These are phyloP conservation scores for Lentinula sp. DNA, from an alignment of 768 basidiomycete species.

Conservation along the genomic window DNA sequence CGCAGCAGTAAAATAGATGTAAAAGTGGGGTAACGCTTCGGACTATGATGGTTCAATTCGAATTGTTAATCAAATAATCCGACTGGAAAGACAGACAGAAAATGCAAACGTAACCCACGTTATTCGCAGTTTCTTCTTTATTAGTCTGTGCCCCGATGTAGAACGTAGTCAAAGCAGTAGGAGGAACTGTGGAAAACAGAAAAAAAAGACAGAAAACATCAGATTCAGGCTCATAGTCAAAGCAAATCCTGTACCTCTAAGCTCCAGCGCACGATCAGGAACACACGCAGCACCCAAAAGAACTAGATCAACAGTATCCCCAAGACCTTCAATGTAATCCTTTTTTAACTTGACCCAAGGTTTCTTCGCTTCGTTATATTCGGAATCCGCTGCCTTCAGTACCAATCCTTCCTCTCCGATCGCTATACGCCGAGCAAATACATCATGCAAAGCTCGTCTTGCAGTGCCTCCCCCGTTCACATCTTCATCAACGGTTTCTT, in stretches of 20 bases:
- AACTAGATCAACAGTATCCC: constrained; percentile 76
- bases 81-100: background rate
- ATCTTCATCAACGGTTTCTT: constrained; percentile 12
- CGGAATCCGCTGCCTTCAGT: constrained; percentile 65
- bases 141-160: constrained; percentile 68
- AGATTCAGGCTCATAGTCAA: background rate
- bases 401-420: constrained; percentile 66
- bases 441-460: constrained; percentile 23
- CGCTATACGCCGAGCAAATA: constrained; percentile 49
- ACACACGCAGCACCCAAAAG: constrained; percentile 79
- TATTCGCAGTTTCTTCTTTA: constrained; percentile 25
- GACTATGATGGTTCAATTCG: constrained; percentile 24
- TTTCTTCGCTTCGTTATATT: constrained; percentile 55
- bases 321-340: constrained; percentile 83
- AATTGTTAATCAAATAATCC: background rate
- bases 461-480: background rate
- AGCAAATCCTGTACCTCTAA: constrained; percentile 49
- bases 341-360: constrained; percentile 89
- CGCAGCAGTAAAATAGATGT: constrained; percentile 68
- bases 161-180: constrained; percentile 72
- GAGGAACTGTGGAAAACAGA: constrained; percentile 43
- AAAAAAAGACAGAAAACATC: too few relatives aligned
- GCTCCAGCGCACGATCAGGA: constrained; percentile 66
- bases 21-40: constrained; percentile 49
- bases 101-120: constrained; percentile 25